phyloP scores from a whole-genome alignment of 257 asterid genomes.

The Solanum microdontum region DNA sequence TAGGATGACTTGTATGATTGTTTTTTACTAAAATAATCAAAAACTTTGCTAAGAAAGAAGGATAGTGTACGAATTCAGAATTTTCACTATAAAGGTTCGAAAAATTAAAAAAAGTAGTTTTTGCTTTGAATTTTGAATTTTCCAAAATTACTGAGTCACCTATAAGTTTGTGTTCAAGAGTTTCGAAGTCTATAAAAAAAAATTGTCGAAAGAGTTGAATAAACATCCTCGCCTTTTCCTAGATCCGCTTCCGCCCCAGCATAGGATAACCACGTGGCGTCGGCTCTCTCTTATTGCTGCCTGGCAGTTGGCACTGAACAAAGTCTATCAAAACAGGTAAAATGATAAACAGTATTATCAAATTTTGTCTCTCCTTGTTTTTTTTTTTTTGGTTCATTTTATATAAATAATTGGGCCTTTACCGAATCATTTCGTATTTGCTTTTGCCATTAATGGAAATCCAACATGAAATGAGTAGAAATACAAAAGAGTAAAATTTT shows the following conservation, averaged over 20 bases:
- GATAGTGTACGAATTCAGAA: neutral
- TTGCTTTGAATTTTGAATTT: no score
- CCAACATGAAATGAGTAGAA: neutral
- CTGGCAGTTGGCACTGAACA: conserved; percentile 25
- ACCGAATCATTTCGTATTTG: neutral
- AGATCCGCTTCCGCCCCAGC: neutral
- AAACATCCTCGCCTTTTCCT: neutral
- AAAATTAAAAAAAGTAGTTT: no score
- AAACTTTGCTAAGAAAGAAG: conserved; percentile 1
- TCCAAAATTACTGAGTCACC: no score
- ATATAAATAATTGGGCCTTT: neutral
- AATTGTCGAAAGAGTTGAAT: no score
- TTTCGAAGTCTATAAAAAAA: no score
- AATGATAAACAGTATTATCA: neutral
- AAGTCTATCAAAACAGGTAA: neutral
- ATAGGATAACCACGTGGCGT: conserved; percentile 58
- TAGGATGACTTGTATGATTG: conserved; percentile 11
- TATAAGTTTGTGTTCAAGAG: no score
- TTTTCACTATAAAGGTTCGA: no score
- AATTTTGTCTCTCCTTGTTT: neutral
- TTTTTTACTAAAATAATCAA: conserved; percentile 32
- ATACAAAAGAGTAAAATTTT: neutral
- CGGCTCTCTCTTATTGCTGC: conserved; percentile 55
- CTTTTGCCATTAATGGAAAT: neutral
- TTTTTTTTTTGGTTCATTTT: neutral